Evolutionary conservation across 2,329 filamentous ascomycete species (phyloP).

Genomic region (Periglandula ipomoeae): DNA sequence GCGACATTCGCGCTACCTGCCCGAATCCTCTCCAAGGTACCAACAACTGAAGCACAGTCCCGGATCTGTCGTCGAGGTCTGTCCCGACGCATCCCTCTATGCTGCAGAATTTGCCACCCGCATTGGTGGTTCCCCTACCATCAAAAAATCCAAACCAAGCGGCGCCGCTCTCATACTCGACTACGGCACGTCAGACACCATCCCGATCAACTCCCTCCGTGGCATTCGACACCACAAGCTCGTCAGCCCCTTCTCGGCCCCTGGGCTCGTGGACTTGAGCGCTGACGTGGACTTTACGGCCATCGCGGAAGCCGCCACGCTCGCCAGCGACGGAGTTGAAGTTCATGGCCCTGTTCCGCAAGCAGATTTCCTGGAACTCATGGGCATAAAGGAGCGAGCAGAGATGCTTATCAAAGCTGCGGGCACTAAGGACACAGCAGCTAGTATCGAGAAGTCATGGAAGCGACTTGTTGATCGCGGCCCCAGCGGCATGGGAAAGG

Average conservation of each 20-base stretch:
- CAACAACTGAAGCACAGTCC: constrained; percentile 58
- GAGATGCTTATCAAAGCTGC: constrained; percentile 50
- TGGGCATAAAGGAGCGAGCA: constrained; percentile 78
- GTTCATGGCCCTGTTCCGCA: constrained; percentile 90
- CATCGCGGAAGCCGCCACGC: constrained; percentile 71
- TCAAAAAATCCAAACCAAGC: constrained; percentile 52
- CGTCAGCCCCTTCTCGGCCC: constrained; percentile 69
- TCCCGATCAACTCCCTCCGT: constrained; percentile 82
- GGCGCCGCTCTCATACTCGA: constrained; percentile 94
- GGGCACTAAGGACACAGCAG: constrained; percentile 35
- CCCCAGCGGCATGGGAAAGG: constrained; percentile 80
- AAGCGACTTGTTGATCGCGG: constrained; percentile 75
- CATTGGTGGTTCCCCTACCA: constrained; percentile 59
- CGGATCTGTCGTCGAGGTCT: constrained; percentile 76
- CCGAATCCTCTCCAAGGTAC: constrained; percentile 73
- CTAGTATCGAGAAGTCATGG: constrained; percentile 64
- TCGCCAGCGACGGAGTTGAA: constrained; percentile 71
- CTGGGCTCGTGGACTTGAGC: constrained; percentile 79
- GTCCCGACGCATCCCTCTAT: constrained; percentile 76
- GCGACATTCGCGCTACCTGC: constrained; percentile 76
- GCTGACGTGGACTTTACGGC: constrained; percentile 91
- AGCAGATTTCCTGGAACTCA: constrained; percentile 63
- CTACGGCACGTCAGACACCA: constrained; percentile 70
- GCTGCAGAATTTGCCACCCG: constrained; percentile 71
- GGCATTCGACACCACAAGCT: constrained; percentile 72